These are phyloP conservation scores for Lotmaria passim DNA, from an alignment of 208 protist species.

Conservation along the genomic window DNA sequence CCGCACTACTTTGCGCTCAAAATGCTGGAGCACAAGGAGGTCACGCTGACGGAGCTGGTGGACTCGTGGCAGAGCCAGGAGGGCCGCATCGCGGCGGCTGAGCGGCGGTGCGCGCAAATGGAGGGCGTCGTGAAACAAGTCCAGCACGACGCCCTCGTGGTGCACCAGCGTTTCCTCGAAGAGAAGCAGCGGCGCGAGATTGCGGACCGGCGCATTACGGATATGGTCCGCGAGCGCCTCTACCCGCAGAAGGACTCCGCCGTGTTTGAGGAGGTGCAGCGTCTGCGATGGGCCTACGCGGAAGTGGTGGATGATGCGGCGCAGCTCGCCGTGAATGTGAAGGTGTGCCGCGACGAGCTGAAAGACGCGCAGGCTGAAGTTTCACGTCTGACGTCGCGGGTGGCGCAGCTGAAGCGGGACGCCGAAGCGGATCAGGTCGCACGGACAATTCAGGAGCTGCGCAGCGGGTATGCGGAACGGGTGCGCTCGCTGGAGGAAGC, in stretches of 20 bases:
- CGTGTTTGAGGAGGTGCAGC: conserved; percentile 54
- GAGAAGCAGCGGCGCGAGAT: conserved; percentile 79
- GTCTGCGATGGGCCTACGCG: conserved; percentile 64
- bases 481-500: conserved; percentile 38
- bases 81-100: conserved; percentile 40
- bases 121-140: conserved; percentile 43
- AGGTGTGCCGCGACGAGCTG: conserved; percentile 56
- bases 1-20: conserved; percentile 83
- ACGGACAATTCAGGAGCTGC: conserved; percentile 51
- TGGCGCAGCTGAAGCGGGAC: conserved; percentile 58
- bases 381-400: conserved; percentile 25
- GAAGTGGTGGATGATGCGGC: conserved; percentile 76
- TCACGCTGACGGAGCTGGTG: conserved; percentile 83
- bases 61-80: conserved; percentile 74
- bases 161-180: conserved; percentile 75
- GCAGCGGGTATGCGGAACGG: conserved; percentile 56
- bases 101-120: conserved; percentile 47
- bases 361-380: conserved; percentile 25
- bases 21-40: conserved; percentile 69
- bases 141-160: conserved; percentile 62
- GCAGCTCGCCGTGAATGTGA: conserved; percentile 69
- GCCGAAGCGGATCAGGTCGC: conserved; percentile 68
- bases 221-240: conserved; percentile 77
- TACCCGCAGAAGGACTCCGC: conserved; percentile 37
- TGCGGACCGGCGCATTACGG: conserved; percentile 71